A percentile compares a stretch with the other conserved stretches of the same genome.
Evolutionary conservation across 1,284 basidiomycete genomes (phyloP).

Genomic region (Dichomitus squalens): DNA sequence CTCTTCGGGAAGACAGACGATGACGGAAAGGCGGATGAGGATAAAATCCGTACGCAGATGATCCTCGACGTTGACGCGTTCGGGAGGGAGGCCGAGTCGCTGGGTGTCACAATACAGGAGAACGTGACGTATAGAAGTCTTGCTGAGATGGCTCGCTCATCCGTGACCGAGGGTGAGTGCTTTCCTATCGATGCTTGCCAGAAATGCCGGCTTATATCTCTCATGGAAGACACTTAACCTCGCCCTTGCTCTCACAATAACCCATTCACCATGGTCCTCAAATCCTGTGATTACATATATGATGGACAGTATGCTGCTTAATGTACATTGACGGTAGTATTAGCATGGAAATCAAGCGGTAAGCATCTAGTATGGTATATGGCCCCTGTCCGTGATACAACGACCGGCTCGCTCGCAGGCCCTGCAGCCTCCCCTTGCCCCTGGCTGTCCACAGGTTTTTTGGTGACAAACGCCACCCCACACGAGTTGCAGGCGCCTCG

Average conservation of each 20-base stretch:
- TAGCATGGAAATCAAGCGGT: constrained; percentile 31
- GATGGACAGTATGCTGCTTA: constrained; percentile 24
- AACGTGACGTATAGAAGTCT: constrained; percentile 61
- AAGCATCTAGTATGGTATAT: constrained; percentile 61
- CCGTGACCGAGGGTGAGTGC: constrained; percentile 31
- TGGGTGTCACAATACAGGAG: constrained; percentile 67
- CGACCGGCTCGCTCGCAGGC: constrained; percentile 37
- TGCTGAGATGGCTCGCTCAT: constrained; percentile 58
- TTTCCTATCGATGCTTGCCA: not conserved
- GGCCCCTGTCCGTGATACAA: constrained; percentile 61
- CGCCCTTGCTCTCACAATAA: not conserved
- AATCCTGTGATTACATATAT: constrained; percentile 14
- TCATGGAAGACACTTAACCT: not conserved
- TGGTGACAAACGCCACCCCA: constrained; percentile 23
- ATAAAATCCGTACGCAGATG: constrained; percentile 85
- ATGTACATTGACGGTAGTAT: constrained; percentile 34
- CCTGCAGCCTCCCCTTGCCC: constrained; percentile 12
- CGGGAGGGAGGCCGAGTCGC: constrained; percentile 68
- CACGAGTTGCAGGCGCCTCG: constrained; percentile 29
- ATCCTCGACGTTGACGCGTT: constrained; percentile 84
- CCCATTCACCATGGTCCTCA: too few species aligned
- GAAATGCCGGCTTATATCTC: too few species aligned
- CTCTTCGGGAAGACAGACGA: constrained; percentile 66
- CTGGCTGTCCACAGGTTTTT: constrained; percentile 13
- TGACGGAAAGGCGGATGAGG: constrained; percentile 73